Conservation (phyloP, 352 stramenopile genomes). For the Discostella stelligera region DNA sequence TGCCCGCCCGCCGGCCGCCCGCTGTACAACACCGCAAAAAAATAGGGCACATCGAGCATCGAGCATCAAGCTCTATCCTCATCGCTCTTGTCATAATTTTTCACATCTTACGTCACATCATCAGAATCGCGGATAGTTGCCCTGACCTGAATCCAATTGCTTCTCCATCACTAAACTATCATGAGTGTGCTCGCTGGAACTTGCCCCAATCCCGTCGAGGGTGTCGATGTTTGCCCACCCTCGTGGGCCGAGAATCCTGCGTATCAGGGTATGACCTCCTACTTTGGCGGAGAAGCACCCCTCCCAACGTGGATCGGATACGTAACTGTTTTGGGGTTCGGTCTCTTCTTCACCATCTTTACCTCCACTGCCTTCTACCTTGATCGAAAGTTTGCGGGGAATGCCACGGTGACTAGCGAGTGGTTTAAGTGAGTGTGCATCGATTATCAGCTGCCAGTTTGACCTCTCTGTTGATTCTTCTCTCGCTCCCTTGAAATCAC, state of each 20-base stretch:
- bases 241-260: slow-evolving; percentile 31
- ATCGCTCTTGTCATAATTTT: too few species aligned
- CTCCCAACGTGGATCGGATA: slow-evolving; percentile 63
- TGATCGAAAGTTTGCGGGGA: slow-evolving; percentile 60
- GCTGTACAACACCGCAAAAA: too few species aligned
- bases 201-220: background rate
- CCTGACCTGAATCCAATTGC: too few species aligned
- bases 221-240: slow-evolving; percentile 7
- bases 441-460: too few species aligned
- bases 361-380: slow-evolving; percentile 73
- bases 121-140: too few species aligned
- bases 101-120: too few species aligned
- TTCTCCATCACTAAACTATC: too few species aligned
- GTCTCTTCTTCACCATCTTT: slow-evolving; percentile 72
- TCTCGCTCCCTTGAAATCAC: background rate
- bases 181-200: too few species aligned
- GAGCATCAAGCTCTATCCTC: too few species aligned
- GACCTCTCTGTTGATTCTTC: too few species aligned
- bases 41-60: too few species aligned
- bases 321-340: slow-evolving; percentile 76
- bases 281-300: slow-evolving; percentile 65
- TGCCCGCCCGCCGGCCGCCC: too few species aligned
- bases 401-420: slow-evolving; percentile 68
- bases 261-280: slow-evolving; percentile 59
- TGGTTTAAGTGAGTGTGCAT: slow-evolving; percentile 82